A percentile compares a stretch with the other conserved stretches of the same genome.
phyloP scores from a whole-genome alignment of 441 rosid species.

The Jatropha podagrica region DNA sequence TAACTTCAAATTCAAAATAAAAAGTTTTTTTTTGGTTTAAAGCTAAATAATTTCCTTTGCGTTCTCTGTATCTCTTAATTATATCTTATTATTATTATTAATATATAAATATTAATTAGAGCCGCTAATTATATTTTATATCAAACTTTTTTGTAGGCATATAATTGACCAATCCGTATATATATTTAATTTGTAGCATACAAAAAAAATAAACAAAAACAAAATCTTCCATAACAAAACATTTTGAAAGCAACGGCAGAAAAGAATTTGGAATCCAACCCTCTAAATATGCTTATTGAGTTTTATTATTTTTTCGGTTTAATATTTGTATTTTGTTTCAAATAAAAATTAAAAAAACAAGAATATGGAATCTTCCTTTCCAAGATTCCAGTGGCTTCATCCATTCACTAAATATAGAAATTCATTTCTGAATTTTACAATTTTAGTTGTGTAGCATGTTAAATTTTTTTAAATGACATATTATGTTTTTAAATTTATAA shows the following conservation, averaged over 20 bases:
- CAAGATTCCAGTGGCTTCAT: not conserved
- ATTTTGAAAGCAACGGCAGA: not conserved
- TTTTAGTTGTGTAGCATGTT: too few relatives aligned
- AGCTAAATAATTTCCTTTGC: not conserved
- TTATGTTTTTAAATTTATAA: too few relatives aligned
- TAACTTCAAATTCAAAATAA: too few relatives aligned
- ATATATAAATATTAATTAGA: too few relatives aligned
- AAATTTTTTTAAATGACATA: too few relatives aligned
- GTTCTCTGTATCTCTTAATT: not conserved
- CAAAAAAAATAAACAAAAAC: too few relatives aligned
- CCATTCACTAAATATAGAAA: not conserved
- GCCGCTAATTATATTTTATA: too few relatives aligned
- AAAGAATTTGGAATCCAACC: not conserved
- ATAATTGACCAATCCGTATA: not conserved
- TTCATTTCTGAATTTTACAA: too few relatives aligned
- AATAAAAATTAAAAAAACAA: not conserved
- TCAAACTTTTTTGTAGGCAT: not conserved
- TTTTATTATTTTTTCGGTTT: not conserved
- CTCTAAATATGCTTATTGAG: not conserved
- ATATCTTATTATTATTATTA: not conserved
- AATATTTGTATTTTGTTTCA: not conserved
- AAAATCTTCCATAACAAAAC: not conserved
- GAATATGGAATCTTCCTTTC: not conserved
- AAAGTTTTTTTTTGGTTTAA: not conserved
- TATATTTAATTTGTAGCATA: not conserved